Conservation (phyloP, 1,284 basidiomycete genomes). For the Inonotus hispidus region DNA sequence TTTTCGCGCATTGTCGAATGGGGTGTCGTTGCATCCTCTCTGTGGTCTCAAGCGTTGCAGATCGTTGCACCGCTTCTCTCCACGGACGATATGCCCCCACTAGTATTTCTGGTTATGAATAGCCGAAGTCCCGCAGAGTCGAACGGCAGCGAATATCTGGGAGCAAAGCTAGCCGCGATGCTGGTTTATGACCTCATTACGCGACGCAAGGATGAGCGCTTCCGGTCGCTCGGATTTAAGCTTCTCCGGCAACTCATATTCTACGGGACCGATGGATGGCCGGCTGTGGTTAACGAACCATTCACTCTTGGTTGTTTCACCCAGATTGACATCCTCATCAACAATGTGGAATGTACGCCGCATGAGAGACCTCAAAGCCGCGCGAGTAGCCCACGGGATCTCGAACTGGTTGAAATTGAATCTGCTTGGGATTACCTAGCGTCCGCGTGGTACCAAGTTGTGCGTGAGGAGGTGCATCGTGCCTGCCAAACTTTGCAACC, state of each 20-base stretch:
- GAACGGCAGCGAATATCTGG: background rate
- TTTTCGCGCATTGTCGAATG: background rate
- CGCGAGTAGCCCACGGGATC: background rate
- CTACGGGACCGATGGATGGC: background rate
- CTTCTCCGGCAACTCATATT: background rate
- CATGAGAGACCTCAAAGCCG: background rate
- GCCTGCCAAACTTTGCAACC: background rate
- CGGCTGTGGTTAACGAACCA: background rate
- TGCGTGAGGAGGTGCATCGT: background rate
- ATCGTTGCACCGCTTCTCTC: background rate
- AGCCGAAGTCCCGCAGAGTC: background rate
- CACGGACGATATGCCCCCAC: background rate
- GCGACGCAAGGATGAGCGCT: background rate
- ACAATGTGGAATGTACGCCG: background rate
- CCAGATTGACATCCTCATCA: background rate
- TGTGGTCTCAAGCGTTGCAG: background rate
- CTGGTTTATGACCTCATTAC: background rate
- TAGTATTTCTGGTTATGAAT: background rate
- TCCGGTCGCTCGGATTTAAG: background rate
- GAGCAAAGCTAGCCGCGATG: background rate
- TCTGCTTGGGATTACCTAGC: background rate
- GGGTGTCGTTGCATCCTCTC: background rate
- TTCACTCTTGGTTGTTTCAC: background rate
- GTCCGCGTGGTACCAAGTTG: background rate
- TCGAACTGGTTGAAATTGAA: background rate